phyloP scores from a whole-genome alignment of 202 grass and related monocot species.

The Carex arenaria region DNA sequence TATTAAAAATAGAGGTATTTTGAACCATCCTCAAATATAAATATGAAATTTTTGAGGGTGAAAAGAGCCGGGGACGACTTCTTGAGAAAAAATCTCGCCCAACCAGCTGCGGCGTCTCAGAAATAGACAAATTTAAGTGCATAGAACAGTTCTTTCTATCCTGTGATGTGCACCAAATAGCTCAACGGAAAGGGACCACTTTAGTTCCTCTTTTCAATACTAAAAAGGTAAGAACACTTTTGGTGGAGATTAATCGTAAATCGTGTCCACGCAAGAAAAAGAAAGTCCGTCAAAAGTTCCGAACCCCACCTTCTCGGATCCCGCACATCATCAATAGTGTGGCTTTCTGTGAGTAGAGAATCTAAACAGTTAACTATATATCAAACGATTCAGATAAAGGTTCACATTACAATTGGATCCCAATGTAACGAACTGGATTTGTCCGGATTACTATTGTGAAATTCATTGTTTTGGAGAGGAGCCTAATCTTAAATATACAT shows the following conservation, averaged over 20 bases:
- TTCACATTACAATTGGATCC: background rate
- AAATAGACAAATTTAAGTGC: slow-evolving; percentile 16
- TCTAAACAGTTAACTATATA: background rate
- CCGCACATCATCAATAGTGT: background rate
- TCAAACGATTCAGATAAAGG: background rate
- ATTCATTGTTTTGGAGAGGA: background rate
- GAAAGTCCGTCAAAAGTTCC: background rate
- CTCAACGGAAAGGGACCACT: background rate
- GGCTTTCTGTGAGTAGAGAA: background rate
- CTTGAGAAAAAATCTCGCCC: slow-evolving; percentile 8
- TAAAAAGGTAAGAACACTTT: background rate
- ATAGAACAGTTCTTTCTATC: background rate
- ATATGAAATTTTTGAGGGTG: background rate
- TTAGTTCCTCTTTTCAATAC: background rate
- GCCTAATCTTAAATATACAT: background rate
- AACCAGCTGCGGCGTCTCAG: background rate
- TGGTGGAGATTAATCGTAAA: background rate
- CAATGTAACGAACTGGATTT: background rate
- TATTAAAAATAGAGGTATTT: no score
- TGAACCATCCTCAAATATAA: background rate
- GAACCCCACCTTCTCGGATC: background rate
- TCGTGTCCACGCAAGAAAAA: slow-evolving; percentile 8
- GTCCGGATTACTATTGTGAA: background rate
- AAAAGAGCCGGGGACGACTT: background rate
- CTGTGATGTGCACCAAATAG: slow-evolving; percentile 9